Conservation (phyloP, 1,139 yeast species). For the Spathaspora sp. region DNA sequence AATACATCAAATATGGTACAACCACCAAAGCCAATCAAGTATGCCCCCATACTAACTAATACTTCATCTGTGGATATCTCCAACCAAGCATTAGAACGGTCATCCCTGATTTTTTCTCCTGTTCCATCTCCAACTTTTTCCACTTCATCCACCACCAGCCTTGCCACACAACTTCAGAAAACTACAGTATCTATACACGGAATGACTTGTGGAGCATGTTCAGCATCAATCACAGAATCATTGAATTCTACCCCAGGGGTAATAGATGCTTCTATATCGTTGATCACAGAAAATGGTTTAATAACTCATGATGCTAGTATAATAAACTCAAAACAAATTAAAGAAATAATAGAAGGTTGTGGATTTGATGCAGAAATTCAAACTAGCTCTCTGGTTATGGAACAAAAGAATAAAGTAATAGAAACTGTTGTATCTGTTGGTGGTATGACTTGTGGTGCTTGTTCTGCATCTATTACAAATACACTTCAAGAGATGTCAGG, state of each 20-base stretch:
- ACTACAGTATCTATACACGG: conserved; percentile 22
- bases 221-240: conserved; percentile 36
- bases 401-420: not conserved
- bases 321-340: conserved; percentile 15
- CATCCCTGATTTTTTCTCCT: not conserved
- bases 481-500: conserved; percentile 51
- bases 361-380: conserved; percentile 36
- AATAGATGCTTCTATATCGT: conserved; percentile 28
- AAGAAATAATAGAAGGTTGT: conserved; percentile 32
- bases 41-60: not conserved
- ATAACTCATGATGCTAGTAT: conserved; percentile 20
- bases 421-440: conserved; percentile 33
- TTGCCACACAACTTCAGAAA: conserved; percentile 5
- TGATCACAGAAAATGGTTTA: conserved; percentile 36
- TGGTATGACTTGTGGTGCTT: conserved; percentile 92
- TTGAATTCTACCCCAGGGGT: conserved; percentile 25
- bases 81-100: not conserved
- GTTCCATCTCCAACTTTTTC: not conserved
- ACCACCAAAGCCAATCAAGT: not conserved
- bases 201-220: conserved; percentile 45
- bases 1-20: not conserved
- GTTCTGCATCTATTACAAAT: conserved; percentile 62
- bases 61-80: not conserved
- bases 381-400: conserved; percentile 6
- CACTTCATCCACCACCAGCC: not conserved